Evolutionary conservation across 2,329 filamentous ascomycete genomes (phyloP).

Genomic region (Pseudogymnoascus sp.): DNA sequence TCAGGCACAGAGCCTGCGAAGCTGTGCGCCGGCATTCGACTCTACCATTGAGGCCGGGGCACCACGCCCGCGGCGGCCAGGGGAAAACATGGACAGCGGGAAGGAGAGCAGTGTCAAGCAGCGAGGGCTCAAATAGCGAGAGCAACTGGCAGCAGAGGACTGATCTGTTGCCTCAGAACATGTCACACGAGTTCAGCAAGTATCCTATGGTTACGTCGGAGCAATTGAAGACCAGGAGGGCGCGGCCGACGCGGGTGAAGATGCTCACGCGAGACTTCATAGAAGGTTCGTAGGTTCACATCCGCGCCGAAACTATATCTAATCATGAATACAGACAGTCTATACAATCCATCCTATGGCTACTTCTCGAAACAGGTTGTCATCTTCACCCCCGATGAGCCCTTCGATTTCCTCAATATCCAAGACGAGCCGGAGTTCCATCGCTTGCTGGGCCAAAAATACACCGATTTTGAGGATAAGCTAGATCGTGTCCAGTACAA

Average conservation of each 20-base stretch:
- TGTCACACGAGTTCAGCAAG: slow-evolving; percentile 69
- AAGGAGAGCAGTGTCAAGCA: slow-evolving; percentile 18
- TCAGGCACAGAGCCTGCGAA: slow-evolving; percentile 64
- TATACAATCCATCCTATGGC: slow-evolving; percentile 91
- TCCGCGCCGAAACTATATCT: slow-evolving; percentile 13
- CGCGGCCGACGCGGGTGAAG: slow-evolving; percentile 82
- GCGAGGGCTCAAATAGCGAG: slow-evolving; percentile 41
- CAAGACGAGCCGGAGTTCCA: slow-evolving; percentile 84
- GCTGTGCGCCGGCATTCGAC: slow-evolving; percentile 37
- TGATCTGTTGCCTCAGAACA: slow-evolving; percentile 67
- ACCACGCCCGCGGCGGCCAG: slow-evolving; percentile 35
- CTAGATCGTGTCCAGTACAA: slow-evolving; percentile 65
- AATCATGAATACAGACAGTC: slow-evolving; percentile 56
- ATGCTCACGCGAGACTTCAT: slow-evolving; percentile 98
- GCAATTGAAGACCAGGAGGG: slow-evolving; percentile 62
- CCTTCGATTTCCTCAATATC: slow-evolving; percentile 79
- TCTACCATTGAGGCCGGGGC: slow-evolving; percentile 21
- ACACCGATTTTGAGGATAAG: slow-evolving; percentile 82
- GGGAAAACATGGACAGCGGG: slow-evolving; percentile 24
- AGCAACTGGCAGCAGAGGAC: slow-evolving; percentile 82
- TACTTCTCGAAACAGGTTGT: slow-evolving; percentile 96
- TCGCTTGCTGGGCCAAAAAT: slow-evolving; percentile 66
- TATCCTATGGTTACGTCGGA: slow-evolving; percentile 83
- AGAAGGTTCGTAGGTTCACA: slow-evolving; percentile 55
- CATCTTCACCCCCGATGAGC: slow-evolving; percentile 87